Evolutionary conservation across 371 early-diverging fungal species (phyloP).

Genomic region (Syncephalis plumigaleata): DNA sequence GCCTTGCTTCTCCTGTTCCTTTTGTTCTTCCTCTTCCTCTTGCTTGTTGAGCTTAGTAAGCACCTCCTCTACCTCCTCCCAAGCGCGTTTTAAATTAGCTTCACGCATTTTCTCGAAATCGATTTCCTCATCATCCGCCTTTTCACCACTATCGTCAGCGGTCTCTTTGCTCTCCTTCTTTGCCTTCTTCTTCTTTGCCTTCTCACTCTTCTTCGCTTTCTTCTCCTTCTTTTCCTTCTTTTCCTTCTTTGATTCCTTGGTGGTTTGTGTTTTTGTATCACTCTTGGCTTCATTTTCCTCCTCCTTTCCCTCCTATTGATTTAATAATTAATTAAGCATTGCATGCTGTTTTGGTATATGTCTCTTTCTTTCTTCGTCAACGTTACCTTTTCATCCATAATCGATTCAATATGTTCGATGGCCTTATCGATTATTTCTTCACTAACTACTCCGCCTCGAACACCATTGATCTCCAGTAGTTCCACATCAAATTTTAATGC

Average conservation of each 20-base stretch:
- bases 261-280: neutral
- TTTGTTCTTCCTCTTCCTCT: no score
- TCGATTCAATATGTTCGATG: no score
- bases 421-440: no score
- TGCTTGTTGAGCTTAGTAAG: no score
- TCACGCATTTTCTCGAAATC: no score
- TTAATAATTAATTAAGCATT: no score
- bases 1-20: no score
- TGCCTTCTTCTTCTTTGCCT: neutral
- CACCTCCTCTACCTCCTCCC: neutral
- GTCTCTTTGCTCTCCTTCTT: slow-evolving; percentile 1
- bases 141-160: neutral
- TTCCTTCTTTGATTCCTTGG: neutral
- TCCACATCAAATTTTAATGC: slow-evolving; percentile 48
- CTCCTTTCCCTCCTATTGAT: no score
- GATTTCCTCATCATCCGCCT: neutral
- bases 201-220: neutral
- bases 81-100: no score
- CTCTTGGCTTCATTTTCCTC: neutral
- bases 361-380: no score
- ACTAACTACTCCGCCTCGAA: neutral
- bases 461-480: slow-evolving; percentile 21
- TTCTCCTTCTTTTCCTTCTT: neutral
- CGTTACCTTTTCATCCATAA: no score
- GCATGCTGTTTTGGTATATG: no score